Evolutionary conservation across 305 asterid genomes (phyloP).

Genomic region (Ilex paraguariensis): DNA sequence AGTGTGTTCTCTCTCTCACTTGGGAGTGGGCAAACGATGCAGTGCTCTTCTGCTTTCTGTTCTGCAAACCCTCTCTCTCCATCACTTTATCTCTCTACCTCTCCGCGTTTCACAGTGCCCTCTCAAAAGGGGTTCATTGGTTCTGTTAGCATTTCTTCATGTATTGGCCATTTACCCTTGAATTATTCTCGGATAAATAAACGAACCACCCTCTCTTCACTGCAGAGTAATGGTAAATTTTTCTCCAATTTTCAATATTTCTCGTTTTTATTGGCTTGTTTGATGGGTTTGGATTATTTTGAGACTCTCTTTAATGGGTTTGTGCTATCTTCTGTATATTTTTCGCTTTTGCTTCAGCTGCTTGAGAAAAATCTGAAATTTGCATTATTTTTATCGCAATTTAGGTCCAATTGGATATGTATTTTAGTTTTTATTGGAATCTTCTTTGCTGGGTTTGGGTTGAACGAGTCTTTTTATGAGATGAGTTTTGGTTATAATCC

Average conservation of each 20-base stretch:
- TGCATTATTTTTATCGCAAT: not conserved
- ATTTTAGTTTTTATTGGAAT: no score
- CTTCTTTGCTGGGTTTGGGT: no score
- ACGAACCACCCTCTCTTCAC: conserved; percentile 14
- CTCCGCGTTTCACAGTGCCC: conserved; percentile 12
- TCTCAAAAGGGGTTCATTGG: conserved; percentile 16
- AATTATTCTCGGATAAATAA: conserved; percentile 20
- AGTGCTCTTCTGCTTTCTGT: conserved; percentile 30
- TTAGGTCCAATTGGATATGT: not conserved
- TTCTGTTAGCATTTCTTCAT: conserved; percentile 14
- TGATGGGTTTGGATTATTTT: not conserved
- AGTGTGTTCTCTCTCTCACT: no score
- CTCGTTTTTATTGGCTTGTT: not conserved
- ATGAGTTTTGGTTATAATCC: no score
- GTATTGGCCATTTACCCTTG: conserved; percentile 16
- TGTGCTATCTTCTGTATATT: not conserved
- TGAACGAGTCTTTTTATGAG: no score
- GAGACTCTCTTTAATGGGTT: conserved; percentile 1
- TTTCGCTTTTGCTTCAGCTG: not conserved
- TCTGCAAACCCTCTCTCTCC: conserved; percentile 27
- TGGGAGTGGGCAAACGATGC: conserved; percentile 18
- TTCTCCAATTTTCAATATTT: not conserved
- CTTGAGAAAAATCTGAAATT: not conserved
- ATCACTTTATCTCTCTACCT: conserved; percentile 14
- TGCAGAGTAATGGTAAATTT: conserved; percentile 32